Evolutionary conservation across 2,329 filamentous ascomycete species (phyloP).

Genomic region (Aureobasidium sp.): DNA sequence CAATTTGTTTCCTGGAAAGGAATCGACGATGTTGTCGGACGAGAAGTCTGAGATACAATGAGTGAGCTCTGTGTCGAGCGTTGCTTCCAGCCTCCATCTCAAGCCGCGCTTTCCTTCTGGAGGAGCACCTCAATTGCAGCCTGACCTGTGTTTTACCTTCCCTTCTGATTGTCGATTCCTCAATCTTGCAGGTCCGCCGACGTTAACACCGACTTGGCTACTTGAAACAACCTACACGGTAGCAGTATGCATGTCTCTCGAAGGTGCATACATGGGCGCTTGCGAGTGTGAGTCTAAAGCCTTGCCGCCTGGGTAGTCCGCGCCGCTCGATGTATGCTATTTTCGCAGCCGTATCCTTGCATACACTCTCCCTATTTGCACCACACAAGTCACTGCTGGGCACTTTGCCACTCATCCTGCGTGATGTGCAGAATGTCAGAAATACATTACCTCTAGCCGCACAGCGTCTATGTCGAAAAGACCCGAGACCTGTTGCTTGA

Average conservation of each 20-base stretch:
- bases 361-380: background rate
- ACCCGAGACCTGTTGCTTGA: background rate
- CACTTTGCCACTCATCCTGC: background rate
- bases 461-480: background rate
- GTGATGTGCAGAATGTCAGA: background rate
- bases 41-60: background rate
- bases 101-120: background rate
- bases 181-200: background rate
- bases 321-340: background rate
- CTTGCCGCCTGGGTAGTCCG: background rate
- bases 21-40: background rate
- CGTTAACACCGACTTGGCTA: background rate
- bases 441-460: background rate
- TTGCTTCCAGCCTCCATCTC: background rate
- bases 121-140: background rate
- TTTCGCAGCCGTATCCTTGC: background rate
- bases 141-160: background rate
- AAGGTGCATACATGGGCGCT: background rate
- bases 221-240: background rate
- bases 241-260: background rate
- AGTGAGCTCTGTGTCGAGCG: background rate
- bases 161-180: background rate
- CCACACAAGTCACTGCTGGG: no score
- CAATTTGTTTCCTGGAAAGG: background rate
- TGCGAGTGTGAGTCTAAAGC: background rate